Base-by-base conservation (phyloP, 116 monocot species). In the Papilionanthe hybrid region DNA sequence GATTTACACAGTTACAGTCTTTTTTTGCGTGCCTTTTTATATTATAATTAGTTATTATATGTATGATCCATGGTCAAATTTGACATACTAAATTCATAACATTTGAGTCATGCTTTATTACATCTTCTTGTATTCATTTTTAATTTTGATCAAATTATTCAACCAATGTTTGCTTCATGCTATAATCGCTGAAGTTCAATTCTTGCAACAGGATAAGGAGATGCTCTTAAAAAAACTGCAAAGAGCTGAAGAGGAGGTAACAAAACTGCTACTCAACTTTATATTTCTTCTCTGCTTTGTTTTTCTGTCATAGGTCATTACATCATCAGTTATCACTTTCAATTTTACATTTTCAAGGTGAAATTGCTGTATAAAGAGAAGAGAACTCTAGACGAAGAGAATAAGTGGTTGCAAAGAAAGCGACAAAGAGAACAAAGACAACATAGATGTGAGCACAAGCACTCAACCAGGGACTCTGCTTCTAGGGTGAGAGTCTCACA, bases 331-430 rank as follows among this genome's bases (percentile, higher is more conserved):
- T 27, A 66, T 29, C 28, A 25, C 27, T 37, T 66, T 20, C 23
- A 66, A 66, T 28, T 66, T 29, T 68, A 5, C 58, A 60, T 66
- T 32, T 66, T 75, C 27, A 72, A 96, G 96, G 90, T 93, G 45
- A 89, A 92, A 48, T 79, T 83, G 25, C 82, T 93, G 45, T 92
- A 81, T 72, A 85, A 96, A 65, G 93, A 93, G 72, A 93, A 92
- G 42, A 93, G 66, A 58, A 47, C 92, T 37, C 77, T 93, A 60
- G 92, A 92, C 63, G 86, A 93, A 78, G 90, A 87, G 77, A 96
- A 93, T 80, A 96, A 89, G 82, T 86, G 79, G 80, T 75, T 93
- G 80, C 63, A 83, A 58, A 37, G 37, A 47, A 80, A 85, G 27
- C 77, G 89, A 58, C 81, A 83, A 48, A 85, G 76, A 87, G 95